These are phyloP conservation scores for Nemania sp. DNA, from an alignment of 2,329 filamentous ascomycete genomes.

Conservation along the genomic window DNA sequence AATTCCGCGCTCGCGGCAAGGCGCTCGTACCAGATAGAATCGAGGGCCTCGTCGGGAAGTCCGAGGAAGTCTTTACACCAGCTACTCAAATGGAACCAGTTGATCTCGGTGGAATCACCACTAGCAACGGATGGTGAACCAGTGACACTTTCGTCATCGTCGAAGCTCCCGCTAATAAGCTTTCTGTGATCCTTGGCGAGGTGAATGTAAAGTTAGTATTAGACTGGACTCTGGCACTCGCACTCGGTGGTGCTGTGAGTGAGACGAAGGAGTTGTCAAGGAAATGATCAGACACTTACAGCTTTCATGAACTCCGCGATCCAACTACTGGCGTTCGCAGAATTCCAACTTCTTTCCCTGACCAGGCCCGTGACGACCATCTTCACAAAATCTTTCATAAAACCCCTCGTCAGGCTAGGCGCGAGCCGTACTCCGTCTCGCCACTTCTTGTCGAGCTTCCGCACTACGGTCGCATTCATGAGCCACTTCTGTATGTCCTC, in stretches of 20 bases:
- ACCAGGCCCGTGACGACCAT: conserved; percentile 15
- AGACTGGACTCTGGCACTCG: no score
- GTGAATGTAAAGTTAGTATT: no score
- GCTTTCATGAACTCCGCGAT: conserved; percentile 11
- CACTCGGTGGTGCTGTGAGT: background rate
- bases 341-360: conserved; percentile 17
- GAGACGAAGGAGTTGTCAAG: no score
- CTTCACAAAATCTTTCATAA: conserved; percentile 19
- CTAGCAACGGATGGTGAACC: background rate
- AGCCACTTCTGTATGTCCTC: conserved; percentile 28
- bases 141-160: background rate
- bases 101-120: background rate
- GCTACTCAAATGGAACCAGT: conserved; percentile 21
- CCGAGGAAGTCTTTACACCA: conserved; percentile 26
- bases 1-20: conserved; percentile 22
- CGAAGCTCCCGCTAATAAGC: no score
- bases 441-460: conserved; percentile 29
- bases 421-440: conserved; percentile 21
- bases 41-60: conserved; percentile 21
- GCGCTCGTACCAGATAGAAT: conserved; percentile 34
- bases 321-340: conserved; percentile 8
- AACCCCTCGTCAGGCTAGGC: conserved; percentile 23
- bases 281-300: conserved; percentile 5
- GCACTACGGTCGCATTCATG: conserved; percentile 26
- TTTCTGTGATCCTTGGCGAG: no score